phyloP scores from a whole-genome alignment of 495 filamentous ascomycete species.

The Penicillium nucicola region DNA sequence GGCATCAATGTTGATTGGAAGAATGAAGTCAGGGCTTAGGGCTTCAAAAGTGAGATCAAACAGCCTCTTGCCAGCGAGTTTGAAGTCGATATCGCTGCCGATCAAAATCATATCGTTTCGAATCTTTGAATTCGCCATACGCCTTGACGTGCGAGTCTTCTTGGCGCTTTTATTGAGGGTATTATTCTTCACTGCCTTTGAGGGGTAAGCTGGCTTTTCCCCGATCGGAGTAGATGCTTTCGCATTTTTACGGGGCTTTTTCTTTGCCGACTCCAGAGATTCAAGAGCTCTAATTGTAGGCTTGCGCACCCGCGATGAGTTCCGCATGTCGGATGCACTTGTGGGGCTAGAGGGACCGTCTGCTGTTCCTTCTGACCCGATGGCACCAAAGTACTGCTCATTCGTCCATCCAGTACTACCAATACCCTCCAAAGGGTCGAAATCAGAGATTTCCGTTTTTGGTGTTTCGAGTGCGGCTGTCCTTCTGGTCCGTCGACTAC shows the following conservation, averaged over 20 bases:
- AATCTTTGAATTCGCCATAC: conserved; percentile 4
- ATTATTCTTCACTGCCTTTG: conserved; percentile 1
- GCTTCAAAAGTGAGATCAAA: conserved; percentile 26
- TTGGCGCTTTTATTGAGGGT: conserved; percentile 3
- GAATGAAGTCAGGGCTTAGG: conserved; percentile 19
- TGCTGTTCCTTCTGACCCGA: conserved; percentile 24
- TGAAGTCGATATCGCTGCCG: conserved; percentile 10
- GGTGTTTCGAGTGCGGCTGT: conserved; percentile 13
- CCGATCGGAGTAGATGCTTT: conserved; percentile 10
- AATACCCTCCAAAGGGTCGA: conserved; percentile 11
- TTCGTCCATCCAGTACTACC: conserved; percentile 10
- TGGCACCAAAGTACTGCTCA: conserved; percentile 20
- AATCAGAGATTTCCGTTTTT: conserved; percentile 7
- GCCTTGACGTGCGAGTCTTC: conserved; percentile 4
- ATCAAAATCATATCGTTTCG: background rate
- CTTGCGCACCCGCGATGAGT: conserved; percentile 36
- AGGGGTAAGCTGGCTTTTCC: background rate
- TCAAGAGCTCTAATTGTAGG: conserved; percentile 40
- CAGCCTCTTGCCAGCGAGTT: conserved; percentile 17
- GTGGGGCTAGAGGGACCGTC: conserved; percentile 27
- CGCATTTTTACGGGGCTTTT: conserved; percentile 13
- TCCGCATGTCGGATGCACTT: conserved; percentile 28
- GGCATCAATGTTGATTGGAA: conserved; percentile 8
- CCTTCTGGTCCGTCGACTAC: conserved; percentile 16
- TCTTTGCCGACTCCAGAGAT: conserved; percentile 27